phyloP scores from a whole-genome alignment of 179 eudicot genomes.

The Spergularia azorica region DNA sequence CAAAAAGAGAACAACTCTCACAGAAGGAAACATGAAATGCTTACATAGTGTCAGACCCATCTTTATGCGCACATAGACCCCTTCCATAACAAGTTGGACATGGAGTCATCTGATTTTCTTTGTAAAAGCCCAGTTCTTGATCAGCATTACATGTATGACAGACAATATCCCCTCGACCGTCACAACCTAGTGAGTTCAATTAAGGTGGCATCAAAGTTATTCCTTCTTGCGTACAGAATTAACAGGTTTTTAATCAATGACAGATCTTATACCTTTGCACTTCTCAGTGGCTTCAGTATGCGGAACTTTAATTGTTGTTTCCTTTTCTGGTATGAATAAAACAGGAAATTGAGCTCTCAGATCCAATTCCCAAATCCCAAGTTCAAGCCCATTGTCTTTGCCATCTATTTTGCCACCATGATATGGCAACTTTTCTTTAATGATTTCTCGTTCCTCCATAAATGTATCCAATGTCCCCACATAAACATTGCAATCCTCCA shows the following conservation, averaged over 20 bases:
- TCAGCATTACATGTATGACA: constrained; percentile 83
- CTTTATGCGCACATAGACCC: constrained; percentile 90
- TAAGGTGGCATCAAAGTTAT: neutral
- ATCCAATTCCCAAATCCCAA: constrained; percentile 95
- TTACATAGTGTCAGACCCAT: constrained; percentile 95
- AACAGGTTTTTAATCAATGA: neutral
- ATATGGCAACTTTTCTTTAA: constrained; percentile 60
- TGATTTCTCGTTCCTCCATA: constrained; percentile 76
- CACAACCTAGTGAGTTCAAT: constrained; percentile 51
- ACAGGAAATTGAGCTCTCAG: constrained; percentile 83
- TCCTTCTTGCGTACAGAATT: neutral
- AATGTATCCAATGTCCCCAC: constrained; percentile 92
- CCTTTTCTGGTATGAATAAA: constrained; percentile 69
- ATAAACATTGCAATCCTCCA: constrained; percentile 97
- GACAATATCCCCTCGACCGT: constrained; percentile 67
- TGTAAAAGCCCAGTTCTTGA: constrained; percentile 81
- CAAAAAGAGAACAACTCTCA: neutral
- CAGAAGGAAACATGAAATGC: constrained; percentile 16
- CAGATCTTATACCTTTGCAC: constrained; percentile 58
- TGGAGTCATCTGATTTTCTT: constrained; percentile 66
- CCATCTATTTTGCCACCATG: constrained; percentile 58
- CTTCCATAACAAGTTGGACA: constrained; percentile 83
- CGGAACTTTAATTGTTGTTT: constrained; percentile 64
- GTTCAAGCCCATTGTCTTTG: constrained; percentile 67
- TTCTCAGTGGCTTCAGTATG: constrained; percentile 82